phyloP scores from a whole-genome alignment of 1,139 yeast species.

The Magnusiomyces suaveolens region DNA sequence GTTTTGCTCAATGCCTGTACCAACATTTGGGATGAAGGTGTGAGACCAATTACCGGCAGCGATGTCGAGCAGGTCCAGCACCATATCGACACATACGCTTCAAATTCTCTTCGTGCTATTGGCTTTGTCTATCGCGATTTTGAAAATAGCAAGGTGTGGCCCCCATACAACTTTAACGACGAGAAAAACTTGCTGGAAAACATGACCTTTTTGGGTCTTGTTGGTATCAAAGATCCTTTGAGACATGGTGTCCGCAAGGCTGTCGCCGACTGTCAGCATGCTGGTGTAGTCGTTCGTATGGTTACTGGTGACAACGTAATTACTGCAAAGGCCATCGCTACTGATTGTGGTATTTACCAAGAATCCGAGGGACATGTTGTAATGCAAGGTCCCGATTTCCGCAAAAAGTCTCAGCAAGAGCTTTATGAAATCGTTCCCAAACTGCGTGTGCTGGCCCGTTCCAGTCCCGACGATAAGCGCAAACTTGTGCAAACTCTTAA shows the following conservation, averaged over 20 bases:
- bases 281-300: slow-evolving; percentile 94
- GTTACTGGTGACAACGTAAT: slow-evolving; percentile 91
- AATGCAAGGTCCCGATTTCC: slow-evolving; percentile 89
- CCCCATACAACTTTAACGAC: slow-evolving; percentile 41
- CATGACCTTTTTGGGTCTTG: slow-evolving; percentile 45
- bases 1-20: slow-evolving; percentile 56
- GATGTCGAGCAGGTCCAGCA: slow-evolving; percentile 29
- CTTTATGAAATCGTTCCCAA: slow-evolving; percentile 55
- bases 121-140: slow-evolving; percentile 74
- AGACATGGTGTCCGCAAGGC: slow-evolving; percentile 87
- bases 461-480: slow-evolving; percentile 92
- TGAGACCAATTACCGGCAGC: slow-evolving; percentile 29
- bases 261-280: slow-evolving; percentile 70
- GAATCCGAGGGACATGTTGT: slow-evolving; percentile 42
- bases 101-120: slow-evolving; percentile 73
- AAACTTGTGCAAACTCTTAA: slow-evolving; percentile 75
- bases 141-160: slow-evolving; percentile 46
- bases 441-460: slow-evolving; percentile 79
- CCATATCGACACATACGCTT: slow-evolving; percentile 58
- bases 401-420: slow-evolving; percentile 54
- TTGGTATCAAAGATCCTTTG: slow-evolving; percentile 92
- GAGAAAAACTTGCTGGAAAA: slow-evolving; percentile 20
- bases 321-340: slow-evolving; percentile 86
- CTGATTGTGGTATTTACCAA: slow-evolving; percentile 68
- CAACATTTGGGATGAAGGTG: slow-evolving; percentile 24